These are phyloP conservation scores for Tricholoma sp. DNA, from an alignment of 768 basidiomycete genomes.

Conservation along the genomic window DNA sequence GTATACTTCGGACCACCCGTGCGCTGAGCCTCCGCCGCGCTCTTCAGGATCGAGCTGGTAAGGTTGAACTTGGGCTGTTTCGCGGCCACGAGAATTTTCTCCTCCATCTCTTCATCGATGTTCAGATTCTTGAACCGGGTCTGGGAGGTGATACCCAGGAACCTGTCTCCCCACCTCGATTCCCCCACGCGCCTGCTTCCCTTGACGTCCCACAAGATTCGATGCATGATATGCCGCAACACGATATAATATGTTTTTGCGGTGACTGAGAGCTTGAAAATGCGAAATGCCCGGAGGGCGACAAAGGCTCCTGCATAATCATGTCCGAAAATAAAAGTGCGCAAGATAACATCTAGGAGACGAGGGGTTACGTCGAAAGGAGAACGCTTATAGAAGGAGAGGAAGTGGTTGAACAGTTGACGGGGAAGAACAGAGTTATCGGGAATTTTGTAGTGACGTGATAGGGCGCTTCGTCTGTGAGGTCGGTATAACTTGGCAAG, in stretches of 20 bases:
- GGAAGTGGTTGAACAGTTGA: constrained; percentile 40
- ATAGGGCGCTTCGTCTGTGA: constrained; percentile 4
- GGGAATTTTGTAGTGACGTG: constrained; percentile 17
- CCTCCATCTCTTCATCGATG: constrained; percentile 5
- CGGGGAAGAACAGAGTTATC: constrained; percentile 30
- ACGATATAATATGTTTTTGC: constrained; percentile 35
- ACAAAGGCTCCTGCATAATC: constrained; percentile 48
- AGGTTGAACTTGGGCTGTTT: background rate
- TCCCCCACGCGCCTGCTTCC: constrained; percentile 1
- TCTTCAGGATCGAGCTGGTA: background rate
- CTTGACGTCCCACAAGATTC: constrained; percentile 20
- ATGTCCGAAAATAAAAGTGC: constrained; percentile 34
- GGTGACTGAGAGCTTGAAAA: constrained; percentile 25
- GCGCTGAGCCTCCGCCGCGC: background rate
- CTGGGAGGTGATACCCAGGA: constrained; percentile 14
- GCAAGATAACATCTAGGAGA: constrained; percentile 37
- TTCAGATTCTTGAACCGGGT: background rate
- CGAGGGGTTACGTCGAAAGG: constrained; percentile 25
- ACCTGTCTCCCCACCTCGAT: constrained; percentile 22
- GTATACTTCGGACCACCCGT: background rate
- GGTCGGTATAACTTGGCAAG: constrained; percentile 13
- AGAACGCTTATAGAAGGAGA: constrained; percentile 17
- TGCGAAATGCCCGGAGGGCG: constrained; percentile 26
- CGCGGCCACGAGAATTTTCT: constrained; percentile 6
- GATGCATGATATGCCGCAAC: constrained; percentile 29